Evolutionary conservation across 2,329 filamentous ascomycete species (phyloP).

Genomic region (Geoglossum cookeanum): DNA sequence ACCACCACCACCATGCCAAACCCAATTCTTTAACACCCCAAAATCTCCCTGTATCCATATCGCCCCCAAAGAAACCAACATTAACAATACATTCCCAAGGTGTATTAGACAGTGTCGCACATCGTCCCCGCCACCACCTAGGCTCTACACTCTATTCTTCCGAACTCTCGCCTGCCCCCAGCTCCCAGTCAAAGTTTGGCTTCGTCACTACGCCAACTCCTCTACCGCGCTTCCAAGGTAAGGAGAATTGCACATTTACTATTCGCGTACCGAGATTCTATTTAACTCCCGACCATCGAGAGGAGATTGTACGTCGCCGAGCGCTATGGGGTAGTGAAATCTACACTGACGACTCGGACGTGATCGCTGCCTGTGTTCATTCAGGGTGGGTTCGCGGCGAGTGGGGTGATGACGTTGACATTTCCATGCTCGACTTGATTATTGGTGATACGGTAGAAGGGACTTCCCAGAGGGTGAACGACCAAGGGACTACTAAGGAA

Average conservation of each 20-base stretch:
- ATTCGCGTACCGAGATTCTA: slow-evolving; percentile 71
- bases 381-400: slow-evolving; percentile 81
- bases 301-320: slow-evolving; percentile 64
- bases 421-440: slow-evolving; percentile 37
- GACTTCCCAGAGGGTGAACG: background rate
- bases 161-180: slow-evolving; percentile 32
- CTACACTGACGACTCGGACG: slow-evolving; percentile 90
- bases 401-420: slow-evolving; percentile 62
- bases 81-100: slow-evolving; percentile 48
- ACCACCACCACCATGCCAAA: slow-evolving; percentile 11
- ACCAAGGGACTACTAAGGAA: background rate
- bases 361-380: slow-evolving; percentile 83
- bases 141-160: slow-evolving; percentile 71
- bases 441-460: slow-evolving; percentile 15
- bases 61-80: slow-evolving; percentile 33
- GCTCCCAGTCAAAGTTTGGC: slow-evolving; percentile 29
- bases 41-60: slow-evolving; percentile 8
- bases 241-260: slow-evolving; percentile 79
- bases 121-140: slow-evolving; percentile 58
- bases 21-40: slow-evolving; percentile 23
- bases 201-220: slow-evolving; percentile 46
- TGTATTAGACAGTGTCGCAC: slow-evolving; percentile 51
- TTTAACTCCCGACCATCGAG: slow-evolving; percentile 47
- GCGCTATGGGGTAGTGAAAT: slow-evolving; percentile 87
- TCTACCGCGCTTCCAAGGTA: slow-evolving; percentile 55